Base-by-base conservation (phyloP, 306 rosid species). In the Lotus japonicus region DNA sequence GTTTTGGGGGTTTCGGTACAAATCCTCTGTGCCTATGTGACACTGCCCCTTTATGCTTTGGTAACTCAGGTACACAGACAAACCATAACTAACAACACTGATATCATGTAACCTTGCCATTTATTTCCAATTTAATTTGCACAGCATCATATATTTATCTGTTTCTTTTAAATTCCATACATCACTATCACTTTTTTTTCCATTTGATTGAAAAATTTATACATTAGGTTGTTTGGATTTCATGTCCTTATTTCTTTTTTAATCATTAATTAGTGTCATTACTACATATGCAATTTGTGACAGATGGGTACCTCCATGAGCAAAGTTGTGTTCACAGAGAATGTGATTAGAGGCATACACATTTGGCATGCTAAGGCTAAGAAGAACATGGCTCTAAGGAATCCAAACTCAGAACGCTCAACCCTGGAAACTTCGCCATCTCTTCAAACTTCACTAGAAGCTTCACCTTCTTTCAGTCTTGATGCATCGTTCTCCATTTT, bases 31-130 rank as follows among this genome's bases (percentile, higher is more conserved):
- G 87, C 82, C 61, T 87, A 87, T 56, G 84, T 87, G 33, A 87
- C 89, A 18, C 72, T 87, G 10, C 92, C 92, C 39, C 85, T 84
- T 58, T 87, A 87, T 49, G 92, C 87, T 60, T 56, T 87, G 67
- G 89, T 87, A 64, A 78, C 89, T n/a, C 85, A 86, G 88, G 91
- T 78, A 75, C 19, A 50, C 53, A 19, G 11, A 16, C 18, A 43
- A 62, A 43, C 21, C 39, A 6, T 12, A 21, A 42, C 38, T 38
- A 26, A 3, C 4, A 26, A 26, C 33, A 1, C 31, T 35, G 39
- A 35, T 35, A 38, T 11, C 42, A 38, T 9, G 9, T 38, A 38
- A 38, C 1, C 11, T 1, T 4, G 7, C 7, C 36, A 31, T 31
- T 3, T 4, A 26, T 26, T 26, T 26, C 31, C 31, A 26, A 26